Evolutionary conservation across 1,284 basidiomycete species (phyloP).

Genomic region (Leccinum variabile): DNA sequence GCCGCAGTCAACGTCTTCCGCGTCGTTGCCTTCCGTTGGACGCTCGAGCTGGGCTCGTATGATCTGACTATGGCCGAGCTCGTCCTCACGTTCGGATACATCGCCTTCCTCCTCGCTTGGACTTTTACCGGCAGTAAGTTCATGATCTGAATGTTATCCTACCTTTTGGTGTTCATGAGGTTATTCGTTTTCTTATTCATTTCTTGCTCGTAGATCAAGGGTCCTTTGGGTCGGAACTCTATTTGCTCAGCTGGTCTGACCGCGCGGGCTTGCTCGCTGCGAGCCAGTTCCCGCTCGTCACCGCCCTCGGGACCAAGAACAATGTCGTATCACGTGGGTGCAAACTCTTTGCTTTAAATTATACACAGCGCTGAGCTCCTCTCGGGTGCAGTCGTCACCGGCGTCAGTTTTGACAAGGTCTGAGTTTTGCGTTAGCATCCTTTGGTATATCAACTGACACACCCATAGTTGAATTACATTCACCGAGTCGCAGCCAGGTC

Average conservation of each 20-base stretch:
- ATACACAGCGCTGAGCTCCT: background rate
- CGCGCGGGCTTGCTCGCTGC: slow-evolving; percentile 51
- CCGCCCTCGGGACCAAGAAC: slow-evolving; percentile 63
- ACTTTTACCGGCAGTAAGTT: slow-evolving; percentile 50
- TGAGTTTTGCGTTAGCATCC: background rate
- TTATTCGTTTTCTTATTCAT: slow-evolving; percentile 2
- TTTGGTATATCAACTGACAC: slow-evolving; percentile 8
- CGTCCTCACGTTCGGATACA: slow-evolving; percentile 45
- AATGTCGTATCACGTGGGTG: slow-evolving; percentile 57
- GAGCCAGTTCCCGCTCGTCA: slow-evolving; percentile 60
- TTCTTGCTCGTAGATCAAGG: slow-evolving; percentile 37
- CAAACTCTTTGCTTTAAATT: background rate
- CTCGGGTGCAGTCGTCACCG: slow-evolving; percentile 49
- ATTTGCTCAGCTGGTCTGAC: slow-evolving; percentile 46
- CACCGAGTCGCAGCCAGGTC: slow-evolving; percentile 55
- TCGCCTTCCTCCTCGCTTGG: slow-evolving; percentile 48
- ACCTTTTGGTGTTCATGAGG: background rate
- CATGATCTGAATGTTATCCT: background rate
- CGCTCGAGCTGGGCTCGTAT: slow-evolving; percentile 44
- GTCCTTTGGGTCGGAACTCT: slow-evolving; percentile 35
- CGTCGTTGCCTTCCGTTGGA: slow-evolving; percentile 51
- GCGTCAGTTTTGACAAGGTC: slow-evolving; percentile 60
- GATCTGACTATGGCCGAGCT: slow-evolving; percentile 51
- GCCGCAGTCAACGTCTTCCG: slow-evolving; percentile 46
- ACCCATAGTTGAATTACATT: slow-evolving; percentile 45